Evolutionary conservation across 2,329 filamentous ascomycete genomes (phyloP), one percentile per base, ranked within the genome.

Genomic region (Claviceps purpurea): DNA sequence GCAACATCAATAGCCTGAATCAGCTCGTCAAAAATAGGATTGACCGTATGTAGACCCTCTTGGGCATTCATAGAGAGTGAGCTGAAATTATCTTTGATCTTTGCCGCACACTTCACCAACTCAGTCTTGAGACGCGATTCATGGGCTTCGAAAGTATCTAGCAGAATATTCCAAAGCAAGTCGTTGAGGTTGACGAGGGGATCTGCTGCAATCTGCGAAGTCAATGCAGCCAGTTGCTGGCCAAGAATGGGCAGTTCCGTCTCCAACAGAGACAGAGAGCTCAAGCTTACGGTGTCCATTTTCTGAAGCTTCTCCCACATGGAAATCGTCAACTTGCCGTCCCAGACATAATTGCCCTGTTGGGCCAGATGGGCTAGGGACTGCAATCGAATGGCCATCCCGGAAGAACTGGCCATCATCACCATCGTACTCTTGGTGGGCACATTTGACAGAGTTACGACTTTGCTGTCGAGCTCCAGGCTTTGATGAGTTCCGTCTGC

Each of bases 181-280:
- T 67, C 59, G 55, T 73, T 74, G 18, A 84, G 68, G 43, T 73
- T 68, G 11, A 61, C 59, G 3, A 79, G 58, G 2, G 79, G 73
- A 58, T 81, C 73, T 14, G 69, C 63, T 3, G 71, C 65, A 43
- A 84, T 64, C 26, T 77, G 66, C 37, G 67, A 60, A 51, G 73
- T 74, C 54, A 78, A 71, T 39, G 66, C 62, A 47, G 75, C 67
- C 26, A 85, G 59, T 52, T 79, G 74, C 45, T 73, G 72, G 10
- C 78, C 79, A 54, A 87, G 68, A 3, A 77, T 69, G 8, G 81
- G 79, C 49, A 87, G 67, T 60, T 89, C 85, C 1, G 73, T 70
- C 63, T 86, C 81, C 0, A 89, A 70, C 18, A 84, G 71, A 45
- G 77, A 73, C 47, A 89, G 68, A 43, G 81, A 78, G 46, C 74